Base-by-base conservation (phyloP, 2,329 filamentous ascomycete genomes). In the Lizonia empirigonia region DNA sequence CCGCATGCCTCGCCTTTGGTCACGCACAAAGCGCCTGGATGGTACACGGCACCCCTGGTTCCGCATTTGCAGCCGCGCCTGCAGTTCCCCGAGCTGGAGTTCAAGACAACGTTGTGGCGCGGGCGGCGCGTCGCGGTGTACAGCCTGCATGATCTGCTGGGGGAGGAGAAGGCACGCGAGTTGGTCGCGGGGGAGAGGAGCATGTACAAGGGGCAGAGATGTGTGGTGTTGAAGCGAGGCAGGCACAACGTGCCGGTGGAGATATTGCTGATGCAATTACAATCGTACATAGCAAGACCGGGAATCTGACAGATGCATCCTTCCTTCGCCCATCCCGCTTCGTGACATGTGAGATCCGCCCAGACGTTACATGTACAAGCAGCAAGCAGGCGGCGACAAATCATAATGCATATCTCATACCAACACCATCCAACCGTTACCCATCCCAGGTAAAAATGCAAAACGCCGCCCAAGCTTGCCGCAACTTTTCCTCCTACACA, bases 41-140 rank as follows among this genome's bases (percentile, higher is more conserved):
- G 70, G 70, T 73, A 63, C 29, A 27, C 20, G 0, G 60, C 59
- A 15, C 69, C 67, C 13, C 13, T 68, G 3, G 45, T 66, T 1
- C 61, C 65, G 35, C 62, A 56, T n/a, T 34, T 74, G 19, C 58
- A 68, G 24, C 63, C 68, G 3, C 58, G 64, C 1, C 15, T 68
- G 2, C 55, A 59, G 20, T 71, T 62, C 40, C 64, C 70, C 2
- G 62, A 64, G 22, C 54, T 74, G 6, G 62, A 68, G 9, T 72
- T 67, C 40, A 61, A 53, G 26, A 71, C 62, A 1, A 64, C 67
- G 3, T 19, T 23, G 9, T 74, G 68, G 65, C 45, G 64, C 34
- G 70, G 67, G 7, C 55, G 40, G 7, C 61, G 64, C 39, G 59
- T 74, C 4, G 55, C 70, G 2, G 58, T 74, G 48, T 74, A 74